Percentiles rank a stretch among this genome's conserved stretches.
phyloP scores from a whole-genome alignment of 2,329 filamentous ascomycete species.

The Alternaria sp. region DNA sequence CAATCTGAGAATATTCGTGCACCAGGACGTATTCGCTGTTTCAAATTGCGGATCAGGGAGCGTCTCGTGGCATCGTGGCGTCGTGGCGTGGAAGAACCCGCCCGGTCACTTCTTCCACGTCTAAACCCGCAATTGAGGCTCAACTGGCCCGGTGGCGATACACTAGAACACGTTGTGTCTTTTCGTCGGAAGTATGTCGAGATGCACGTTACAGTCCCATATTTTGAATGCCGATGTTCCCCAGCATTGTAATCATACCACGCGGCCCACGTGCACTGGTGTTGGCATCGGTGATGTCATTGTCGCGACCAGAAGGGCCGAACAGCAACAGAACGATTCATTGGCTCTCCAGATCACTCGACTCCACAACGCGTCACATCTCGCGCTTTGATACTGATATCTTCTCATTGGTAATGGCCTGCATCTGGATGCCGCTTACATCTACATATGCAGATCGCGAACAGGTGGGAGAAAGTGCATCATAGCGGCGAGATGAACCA shows the following conservation, averaged over 20 bases:
- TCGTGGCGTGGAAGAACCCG: background rate
- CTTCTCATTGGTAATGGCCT: constrained; percentile 22
- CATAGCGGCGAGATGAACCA: constrained; percentile 7
- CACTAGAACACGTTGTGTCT: background rate
- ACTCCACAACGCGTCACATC: constrained; percentile 22
- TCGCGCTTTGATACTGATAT: constrained; percentile 6
- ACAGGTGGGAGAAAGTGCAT: background rate
- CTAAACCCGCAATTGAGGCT: background rate
- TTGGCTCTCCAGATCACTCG: background rate
- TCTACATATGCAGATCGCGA: constrained; percentile 8
- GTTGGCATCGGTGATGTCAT: constrained; percentile 4
- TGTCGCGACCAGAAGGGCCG: background rate
- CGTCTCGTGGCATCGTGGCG: background rate
- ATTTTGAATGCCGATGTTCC: constrained; percentile 6
- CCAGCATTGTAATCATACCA: background rate
- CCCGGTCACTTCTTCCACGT: background rate
- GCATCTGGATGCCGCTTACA: constrained; percentile 25
- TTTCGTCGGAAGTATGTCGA: background rate
- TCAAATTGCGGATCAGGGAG: background rate
- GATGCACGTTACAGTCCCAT: background rate
- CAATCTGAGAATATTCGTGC: background rate
- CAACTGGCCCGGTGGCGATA: background rate
- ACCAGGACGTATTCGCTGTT: background rate
- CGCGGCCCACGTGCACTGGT: background rate
- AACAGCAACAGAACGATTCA: background rate